phyloP scores from a whole-genome alignment of 1,284 basidiomycete species.

The Rhodofomes roseus region DNA sequence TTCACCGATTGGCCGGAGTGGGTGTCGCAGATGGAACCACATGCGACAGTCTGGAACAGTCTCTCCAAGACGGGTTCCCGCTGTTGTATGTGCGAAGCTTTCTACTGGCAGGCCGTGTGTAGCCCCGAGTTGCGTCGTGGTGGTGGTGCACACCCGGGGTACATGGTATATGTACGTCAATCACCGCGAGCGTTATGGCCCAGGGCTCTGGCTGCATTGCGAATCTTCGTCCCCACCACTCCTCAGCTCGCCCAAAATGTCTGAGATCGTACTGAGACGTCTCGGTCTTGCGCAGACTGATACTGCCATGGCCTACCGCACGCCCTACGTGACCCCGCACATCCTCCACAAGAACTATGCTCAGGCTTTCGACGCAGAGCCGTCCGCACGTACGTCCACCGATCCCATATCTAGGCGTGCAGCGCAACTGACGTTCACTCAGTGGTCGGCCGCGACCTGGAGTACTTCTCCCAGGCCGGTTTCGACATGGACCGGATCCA shows the following conservation, averaged over 20 bases:
- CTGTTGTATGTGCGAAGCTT: not conserved
- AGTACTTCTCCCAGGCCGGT: constrained; percentile 98
- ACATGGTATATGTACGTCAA: not conserved
- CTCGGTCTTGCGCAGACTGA: constrained; percentile 8
- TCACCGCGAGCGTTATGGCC: not conserved
- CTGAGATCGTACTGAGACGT: constrained; percentile 5
- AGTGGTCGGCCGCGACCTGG: constrained; percentile 91
- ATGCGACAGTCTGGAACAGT: not conserved
- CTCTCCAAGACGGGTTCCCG: not conserved
- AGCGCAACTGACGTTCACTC: constrained; percentile 6
- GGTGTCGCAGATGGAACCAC: not conserved
- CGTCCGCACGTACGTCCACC: constrained; percentile 49
- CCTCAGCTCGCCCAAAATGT: constrained; percentile 3
- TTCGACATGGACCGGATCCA: constrained; percentile 95
- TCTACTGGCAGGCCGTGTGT: not conserved
- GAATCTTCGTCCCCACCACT: not conserved
- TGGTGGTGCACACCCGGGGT: not conserved
- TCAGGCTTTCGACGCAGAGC: constrained; percentile 63
- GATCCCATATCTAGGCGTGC: constrained; percentile 1
- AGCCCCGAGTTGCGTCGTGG: not conserved
- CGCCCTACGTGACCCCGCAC: constrained; percentile 81
- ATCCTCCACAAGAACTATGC: constrained; percentile 83
- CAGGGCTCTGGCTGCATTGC: not conserved
- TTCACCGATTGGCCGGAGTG: not conserved
- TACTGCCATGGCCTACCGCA: constrained; percentile 52